Evolutionary conservation across 176 grass and related monocot genomes (phyloP).

Genomic region (Hordeum marinum): DNA sequence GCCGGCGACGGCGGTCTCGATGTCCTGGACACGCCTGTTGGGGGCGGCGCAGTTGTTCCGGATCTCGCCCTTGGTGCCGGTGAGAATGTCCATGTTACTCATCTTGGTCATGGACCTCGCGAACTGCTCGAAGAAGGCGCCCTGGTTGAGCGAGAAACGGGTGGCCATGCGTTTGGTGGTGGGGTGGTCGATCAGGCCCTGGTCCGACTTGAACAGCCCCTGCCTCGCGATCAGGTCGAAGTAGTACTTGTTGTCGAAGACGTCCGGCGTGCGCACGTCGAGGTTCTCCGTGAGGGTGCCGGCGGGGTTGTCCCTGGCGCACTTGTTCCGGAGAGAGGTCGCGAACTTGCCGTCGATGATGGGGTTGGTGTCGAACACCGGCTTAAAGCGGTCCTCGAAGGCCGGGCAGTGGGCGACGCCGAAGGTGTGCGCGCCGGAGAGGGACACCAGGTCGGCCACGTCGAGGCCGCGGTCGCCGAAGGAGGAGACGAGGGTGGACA

Average conservation of each 20-base stretch:
- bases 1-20: not conserved
- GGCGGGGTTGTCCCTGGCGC: not conserved
- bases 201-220: conserved; percentile 44
- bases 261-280: conserved; percentile 30
- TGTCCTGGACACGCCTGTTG: not conserved
- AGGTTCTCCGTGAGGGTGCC: not conserved
- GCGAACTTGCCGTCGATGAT: conserved; percentile 19
- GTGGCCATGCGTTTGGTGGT: conserved; percentile 15
- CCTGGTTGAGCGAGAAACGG: conserved; percentile 28
- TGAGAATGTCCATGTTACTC: conserved; percentile 37
- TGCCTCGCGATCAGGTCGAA: conserved; percentile 30
- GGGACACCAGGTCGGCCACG: conserved; percentile 41
- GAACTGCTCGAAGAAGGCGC: conserved; percentile 49
- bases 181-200: conserved; percentile 21
- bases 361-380: not conserved
- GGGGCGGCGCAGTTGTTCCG: conserved; percentile 17
- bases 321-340: conserved; percentile 5
- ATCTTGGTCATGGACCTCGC: conserved; percentile 36
- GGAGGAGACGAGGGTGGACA: not conserved
- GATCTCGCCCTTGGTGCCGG: conserved; percentile 39
- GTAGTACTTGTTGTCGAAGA: conserved; percentile 63
- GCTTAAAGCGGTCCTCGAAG: conserved; percentile 29
- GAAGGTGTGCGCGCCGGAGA: conserved; percentile 66
- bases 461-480: conserved; percentile 20
- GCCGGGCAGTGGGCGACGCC: conserved; percentile 33